Evolutionary conservation across 2,329 filamentous ascomycete species (phyloP).

Genomic region (Clathrospora elynae): DNA sequence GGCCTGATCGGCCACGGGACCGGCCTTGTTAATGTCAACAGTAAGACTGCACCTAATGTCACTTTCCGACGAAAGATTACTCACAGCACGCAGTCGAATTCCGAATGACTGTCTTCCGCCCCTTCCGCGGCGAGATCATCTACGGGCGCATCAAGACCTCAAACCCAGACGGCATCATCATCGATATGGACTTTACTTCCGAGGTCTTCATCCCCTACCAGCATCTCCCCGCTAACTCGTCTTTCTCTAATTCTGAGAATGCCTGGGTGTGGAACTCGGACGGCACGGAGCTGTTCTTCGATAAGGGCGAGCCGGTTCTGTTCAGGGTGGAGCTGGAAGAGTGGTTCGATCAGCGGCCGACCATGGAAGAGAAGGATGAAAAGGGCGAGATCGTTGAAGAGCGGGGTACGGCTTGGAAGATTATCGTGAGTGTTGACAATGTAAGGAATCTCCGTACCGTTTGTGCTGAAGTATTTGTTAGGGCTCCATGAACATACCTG

Average conservation of each 20-base stretch:
- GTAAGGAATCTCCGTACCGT: too few relatives aligned
- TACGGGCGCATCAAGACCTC: constrained; percentile 80
- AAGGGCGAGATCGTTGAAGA: constrained; percentile 66
- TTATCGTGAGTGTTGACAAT: constrained; percentile 52
- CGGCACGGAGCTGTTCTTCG: constrained; percentile 79
- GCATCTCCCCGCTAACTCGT: constrained; percentile 50
- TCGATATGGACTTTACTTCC: constrained; percentile 90
- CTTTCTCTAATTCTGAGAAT: constrained; percentile 75
- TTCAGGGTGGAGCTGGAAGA: constrained; percentile 85
- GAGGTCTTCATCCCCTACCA: constrained; percentile 76
- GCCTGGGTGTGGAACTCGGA: constrained; percentile 84
- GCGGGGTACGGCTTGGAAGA: constrained; percentile 71
- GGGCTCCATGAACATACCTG: constrained; percentile 55
- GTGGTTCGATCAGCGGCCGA: constrained; percentile 92
- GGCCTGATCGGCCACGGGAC: constrained; percentile 92
- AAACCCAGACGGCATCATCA: constrained; percentile 72
- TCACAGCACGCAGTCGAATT: constrained; percentile 72
- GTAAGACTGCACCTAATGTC: constrained; percentile 52
- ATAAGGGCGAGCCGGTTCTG: constrained; percentile 85
- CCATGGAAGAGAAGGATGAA: constrained; percentile 67
- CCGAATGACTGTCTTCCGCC: constrained; percentile 88
- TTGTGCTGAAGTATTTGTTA: too few relatives aligned
- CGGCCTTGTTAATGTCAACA: constrained; percentile 91
- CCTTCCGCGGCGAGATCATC: constrained; percentile 93
- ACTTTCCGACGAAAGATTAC: neutral